phyloP scores from a whole-genome alignment of 108 stramenopile species.

The Heterococcus sp. region DNA sequence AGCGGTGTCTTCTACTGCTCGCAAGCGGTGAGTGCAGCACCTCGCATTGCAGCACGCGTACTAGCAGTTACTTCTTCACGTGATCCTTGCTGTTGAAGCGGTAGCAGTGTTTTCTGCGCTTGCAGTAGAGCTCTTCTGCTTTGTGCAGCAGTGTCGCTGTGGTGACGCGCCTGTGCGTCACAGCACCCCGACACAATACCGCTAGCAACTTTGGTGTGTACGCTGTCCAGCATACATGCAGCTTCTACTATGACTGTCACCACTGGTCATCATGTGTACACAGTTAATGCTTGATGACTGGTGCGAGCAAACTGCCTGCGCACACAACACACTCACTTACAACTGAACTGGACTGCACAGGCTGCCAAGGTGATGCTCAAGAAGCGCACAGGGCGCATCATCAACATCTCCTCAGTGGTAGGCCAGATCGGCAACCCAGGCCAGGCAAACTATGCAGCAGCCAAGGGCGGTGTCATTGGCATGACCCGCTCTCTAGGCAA shows the following conservation, averaged over 20 bases:
- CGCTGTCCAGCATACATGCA: too few relatives aligned
- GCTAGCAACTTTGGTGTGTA: too few relatives aligned
- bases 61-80: too few relatives aligned
- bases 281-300: too few relatives aligned
- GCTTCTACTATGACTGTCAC: too few relatives aligned
- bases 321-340: too few relatives aligned
- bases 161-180: too few relatives aligned
- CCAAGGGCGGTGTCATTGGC: slow-evolving; percentile 61
- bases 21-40: neutral
- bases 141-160: too few relatives aligned
- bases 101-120: neutral
- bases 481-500: slow-evolving; percentile 51
- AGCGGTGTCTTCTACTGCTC: slow-evolving; percentile 91
- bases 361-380: slow-evolving; percentile 81
- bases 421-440: slow-evolving; percentile 92
- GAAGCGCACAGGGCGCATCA: slow-evolving; percentile 87
- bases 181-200: too few relatives aligned
- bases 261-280: too few relatives aligned
- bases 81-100: neutral
- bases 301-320: too few relatives aligned
- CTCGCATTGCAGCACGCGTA: neutral
- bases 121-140: neutral
- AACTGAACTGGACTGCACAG: too few relatives aligned
- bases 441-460: slow-evolving; percentile 61
- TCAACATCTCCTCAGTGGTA: slow-evolving; percentile 92